Evolutionary conservation across 2,329 filamentous ascomycete species (phyloP).

Genomic region (Sporothrix brunneoviolacea): DNA sequence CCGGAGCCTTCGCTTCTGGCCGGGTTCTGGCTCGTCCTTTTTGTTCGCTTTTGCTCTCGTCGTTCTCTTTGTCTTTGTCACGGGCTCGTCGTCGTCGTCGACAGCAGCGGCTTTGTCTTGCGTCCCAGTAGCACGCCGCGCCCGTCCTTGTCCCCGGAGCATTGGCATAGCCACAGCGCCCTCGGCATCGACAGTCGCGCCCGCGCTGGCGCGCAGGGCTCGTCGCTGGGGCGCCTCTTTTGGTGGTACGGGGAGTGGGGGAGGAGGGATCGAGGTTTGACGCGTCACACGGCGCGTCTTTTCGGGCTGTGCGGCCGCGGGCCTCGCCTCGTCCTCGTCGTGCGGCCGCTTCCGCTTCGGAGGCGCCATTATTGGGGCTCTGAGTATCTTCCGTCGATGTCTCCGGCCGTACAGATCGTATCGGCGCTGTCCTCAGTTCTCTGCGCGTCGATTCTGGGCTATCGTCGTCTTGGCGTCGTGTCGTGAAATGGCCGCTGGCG

Average conservation of each 20-base stretch:
- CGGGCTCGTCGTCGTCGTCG: not conserved
- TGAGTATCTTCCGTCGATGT: not conserved
- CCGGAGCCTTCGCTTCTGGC: not conserved
- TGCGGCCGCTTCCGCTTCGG: slow-evolving; percentile 27
- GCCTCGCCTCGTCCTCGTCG: slow-evolving; percentile 10
- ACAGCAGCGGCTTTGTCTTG: not conserved
- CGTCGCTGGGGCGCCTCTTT: slow-evolving; percentile 24
- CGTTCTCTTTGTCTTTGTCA: not conserved
- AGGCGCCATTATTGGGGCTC: slow-evolving; percentile 20
- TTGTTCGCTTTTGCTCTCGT: not conserved
- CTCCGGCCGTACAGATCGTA: too few species aligned
- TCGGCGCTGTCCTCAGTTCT: not conserved
- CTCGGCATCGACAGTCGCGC: not conserved
- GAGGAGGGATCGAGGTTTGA: slow-evolving; percentile 28
- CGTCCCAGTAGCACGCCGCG: not conserved
- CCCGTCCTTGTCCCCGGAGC: not conserved
- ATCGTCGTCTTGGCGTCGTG: too few species aligned
- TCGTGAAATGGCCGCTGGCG: too few species aligned
- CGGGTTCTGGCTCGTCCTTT: not conserved
- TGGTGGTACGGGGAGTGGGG: slow-evolving; percentile 28
- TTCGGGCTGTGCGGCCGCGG: not conserved
- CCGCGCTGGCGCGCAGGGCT: slow-evolving; percentile 17
- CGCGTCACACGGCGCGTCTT: slow-evolving; percentile 29
- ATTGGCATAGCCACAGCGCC: not conserved
- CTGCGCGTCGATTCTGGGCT: not conserved